Evolutionary conservation across 2,329 filamentous ascomycete species (phyloP).

Genomic region (Aspergillus sp.): DNA sequence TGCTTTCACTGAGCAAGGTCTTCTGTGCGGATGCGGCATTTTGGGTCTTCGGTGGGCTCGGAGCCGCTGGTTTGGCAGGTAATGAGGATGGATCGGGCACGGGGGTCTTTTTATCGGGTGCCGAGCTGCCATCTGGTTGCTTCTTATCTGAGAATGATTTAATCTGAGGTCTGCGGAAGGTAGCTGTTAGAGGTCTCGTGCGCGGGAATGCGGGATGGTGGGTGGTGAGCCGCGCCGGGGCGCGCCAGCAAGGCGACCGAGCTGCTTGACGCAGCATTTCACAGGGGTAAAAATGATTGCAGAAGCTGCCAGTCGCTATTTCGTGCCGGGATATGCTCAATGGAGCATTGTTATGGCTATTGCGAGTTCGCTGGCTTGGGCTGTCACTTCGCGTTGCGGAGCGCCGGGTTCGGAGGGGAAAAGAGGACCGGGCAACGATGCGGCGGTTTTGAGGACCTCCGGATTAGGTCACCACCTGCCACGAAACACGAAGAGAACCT

Average conservation of each 20-base stretch:
- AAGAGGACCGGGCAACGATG: constrained; percentile 19
- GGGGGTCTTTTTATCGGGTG: constrained; percentile 15
- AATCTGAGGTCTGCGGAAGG: constrained; percentile 25
- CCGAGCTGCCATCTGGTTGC: constrained; percentile 18
- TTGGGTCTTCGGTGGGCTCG: constrained; percentile 22
- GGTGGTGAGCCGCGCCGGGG: constrained; percentile 27
- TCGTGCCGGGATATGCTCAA: constrained; percentile 14
- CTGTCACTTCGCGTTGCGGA: constrained; percentile 25
- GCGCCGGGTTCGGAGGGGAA: constrained; percentile 36
- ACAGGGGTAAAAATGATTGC: constrained; percentile 11
- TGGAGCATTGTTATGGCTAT: constrained; percentile 21
- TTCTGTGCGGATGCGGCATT: constrained; percentile 45
- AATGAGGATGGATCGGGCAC: constrained; percentile 12
- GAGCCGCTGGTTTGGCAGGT: constrained; percentile 17
- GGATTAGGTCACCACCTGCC: constrained; percentile 4
- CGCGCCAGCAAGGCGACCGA: constrained; percentile 34
- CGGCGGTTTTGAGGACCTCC: constrained; percentile 7
- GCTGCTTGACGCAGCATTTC: constrained; percentile 41
- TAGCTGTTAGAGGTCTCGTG: constrained; percentile 21
- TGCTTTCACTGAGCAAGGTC: constrained; percentile 64
- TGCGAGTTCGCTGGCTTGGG: constrained; percentile 16
- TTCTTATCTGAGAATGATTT: constrained; percentile 33
- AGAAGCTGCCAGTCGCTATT: not conserved
- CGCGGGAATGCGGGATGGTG: constrained; percentile 25
- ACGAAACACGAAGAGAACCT: not conserved